phyloP scores from a whole-genome alignment of 169 alveolate genomes.

The Plasmodium cynomolgi region DNA sequence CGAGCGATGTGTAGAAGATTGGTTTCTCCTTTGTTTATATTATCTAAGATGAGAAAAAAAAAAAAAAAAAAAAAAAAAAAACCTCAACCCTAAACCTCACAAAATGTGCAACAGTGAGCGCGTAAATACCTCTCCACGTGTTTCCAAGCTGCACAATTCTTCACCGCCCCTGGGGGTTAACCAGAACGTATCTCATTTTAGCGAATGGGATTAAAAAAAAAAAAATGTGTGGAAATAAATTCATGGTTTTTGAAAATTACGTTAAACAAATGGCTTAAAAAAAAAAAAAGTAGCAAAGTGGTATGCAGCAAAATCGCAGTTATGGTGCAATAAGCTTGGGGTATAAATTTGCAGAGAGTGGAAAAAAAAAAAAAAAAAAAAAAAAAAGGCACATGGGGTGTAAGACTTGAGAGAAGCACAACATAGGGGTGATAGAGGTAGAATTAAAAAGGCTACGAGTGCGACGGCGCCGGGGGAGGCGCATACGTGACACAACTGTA shows the following conservation, averaged over 20 bases:
- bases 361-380: not conserved
- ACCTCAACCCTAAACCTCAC: not conserved
- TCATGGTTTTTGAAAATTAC: not conserved
- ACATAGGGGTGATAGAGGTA: not conserved
- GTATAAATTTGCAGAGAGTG: not conserved
- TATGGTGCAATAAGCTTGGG: not conserved
- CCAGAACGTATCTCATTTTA: not conserved
- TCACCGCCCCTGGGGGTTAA: not conserved
- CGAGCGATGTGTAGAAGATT: not conserved
- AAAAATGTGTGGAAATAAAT: not conserved
- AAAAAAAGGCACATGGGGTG: not conserved
- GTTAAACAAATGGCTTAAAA: not conserved
- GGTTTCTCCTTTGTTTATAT: not conserved
- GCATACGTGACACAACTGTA: not conserved
- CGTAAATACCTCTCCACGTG: not conserved
- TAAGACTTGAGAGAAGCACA: not conserved
- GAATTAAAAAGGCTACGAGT: not conserved
- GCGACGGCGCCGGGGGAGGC: not conserved
- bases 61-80: not conserved
- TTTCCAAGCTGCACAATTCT: not conserved
- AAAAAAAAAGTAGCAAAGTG: not conserved
- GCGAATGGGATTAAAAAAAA: not conserved
- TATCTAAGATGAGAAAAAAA: not conserved
- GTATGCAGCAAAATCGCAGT: not conserved
- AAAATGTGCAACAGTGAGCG: not conserved